Evolutionary conservation across 192 early-diverging fungal genomes (phyloP).

Genomic region (Geranomyces michiganensis): DNA sequence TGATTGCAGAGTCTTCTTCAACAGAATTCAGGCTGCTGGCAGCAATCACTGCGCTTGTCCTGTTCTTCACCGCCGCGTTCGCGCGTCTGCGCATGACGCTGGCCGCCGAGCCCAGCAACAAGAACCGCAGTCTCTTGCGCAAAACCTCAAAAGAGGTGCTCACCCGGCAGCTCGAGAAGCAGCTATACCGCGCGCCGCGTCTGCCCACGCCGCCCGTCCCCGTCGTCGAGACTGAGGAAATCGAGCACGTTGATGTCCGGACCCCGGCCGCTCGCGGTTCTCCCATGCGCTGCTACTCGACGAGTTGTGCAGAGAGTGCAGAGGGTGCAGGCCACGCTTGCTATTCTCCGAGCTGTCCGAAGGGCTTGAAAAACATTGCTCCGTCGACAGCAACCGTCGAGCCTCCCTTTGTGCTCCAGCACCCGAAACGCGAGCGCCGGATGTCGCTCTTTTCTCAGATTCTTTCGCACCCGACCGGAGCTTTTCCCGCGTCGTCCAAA

Average conservation of each 20-base stretch:
- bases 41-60: not conserved
- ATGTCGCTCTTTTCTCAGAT: conserved; percentile 34
- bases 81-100: not conserved
- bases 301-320: not conserved
- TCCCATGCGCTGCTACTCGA: not conserved
- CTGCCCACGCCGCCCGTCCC: not conserved
- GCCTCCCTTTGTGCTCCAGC: not conserved
- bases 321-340: not conserved
- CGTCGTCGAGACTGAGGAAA: not conserved
- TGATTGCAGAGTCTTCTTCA: too few species aligned
- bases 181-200: conserved; percentile 5
- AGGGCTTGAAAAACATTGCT: not conserved
- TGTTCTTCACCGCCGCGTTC: not conserved
- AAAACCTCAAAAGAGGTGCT: conserved; percentile 3
- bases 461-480: conserved; percentile 18
- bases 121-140: conserved; percentile 5
- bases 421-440: conserved; percentile 19
- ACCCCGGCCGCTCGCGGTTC: not conserved
- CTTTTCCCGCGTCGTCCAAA: conserved; percentile 22
- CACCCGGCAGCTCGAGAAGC: not conserved
- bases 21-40: too few species aligned
- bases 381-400: conserved; percentile 8
- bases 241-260: not conserved
- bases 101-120: not conserved
- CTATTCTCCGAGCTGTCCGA: conserved; percentile 10